A percentile compares a stretch with the other conserved stretches of the same genome.
Evolutionary conservation across 805 yeast species (phyloP).

Genomic region (Sungouiella blattae): DNA sequence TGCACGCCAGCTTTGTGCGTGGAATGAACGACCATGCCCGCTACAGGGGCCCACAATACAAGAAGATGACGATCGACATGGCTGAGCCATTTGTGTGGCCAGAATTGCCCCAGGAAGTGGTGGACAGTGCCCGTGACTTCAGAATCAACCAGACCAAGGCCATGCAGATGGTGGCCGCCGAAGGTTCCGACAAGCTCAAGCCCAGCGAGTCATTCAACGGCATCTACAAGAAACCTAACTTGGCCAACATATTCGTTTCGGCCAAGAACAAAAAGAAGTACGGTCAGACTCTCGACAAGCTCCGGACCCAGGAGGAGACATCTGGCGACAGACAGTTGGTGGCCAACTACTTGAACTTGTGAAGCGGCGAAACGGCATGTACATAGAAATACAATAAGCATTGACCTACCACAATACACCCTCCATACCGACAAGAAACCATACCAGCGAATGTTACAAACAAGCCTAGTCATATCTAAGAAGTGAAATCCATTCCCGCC

Average conservation of each 20-base stretch:
- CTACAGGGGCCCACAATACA: conserved; percentile 73
- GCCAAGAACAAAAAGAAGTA: conserved; percentile 23
- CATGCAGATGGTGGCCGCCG: conserved; percentile 46
- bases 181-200: conserved; percentile 66
- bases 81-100: conserved; percentile 97
- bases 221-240: conserved; percentile 43
- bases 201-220: conserved; percentile 78
- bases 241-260: conserved; percentile 40
- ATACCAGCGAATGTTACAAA: too few relatives aligned
- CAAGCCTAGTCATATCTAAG: too few relatives aligned
- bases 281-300: conserved; percentile 15
- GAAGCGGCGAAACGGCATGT: too few relatives aligned
- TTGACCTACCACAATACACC: too few relatives aligned
- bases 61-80: conserved; percentile 97
- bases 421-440: too few relatives aligned
- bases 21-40: conserved; percentile 57
- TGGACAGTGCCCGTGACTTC: conserved; percentile 33
- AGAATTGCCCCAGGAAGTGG: conserved; percentile 40
- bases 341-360: too few relatives aligned
- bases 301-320: conserved; percentile 20
- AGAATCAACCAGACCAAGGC: conserved; percentile 44
- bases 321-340: conserved; percentile 29
- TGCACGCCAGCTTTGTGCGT: conserved; percentile 67
- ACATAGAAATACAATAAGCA: too few relatives aligned
- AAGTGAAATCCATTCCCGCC: too few relatives aligned